These are phyloP conservation scores for Delitschia confertaspora DNA, from an alignment of 495 filamentous ascomycete genomes.

Conservation along the genomic window DNA sequence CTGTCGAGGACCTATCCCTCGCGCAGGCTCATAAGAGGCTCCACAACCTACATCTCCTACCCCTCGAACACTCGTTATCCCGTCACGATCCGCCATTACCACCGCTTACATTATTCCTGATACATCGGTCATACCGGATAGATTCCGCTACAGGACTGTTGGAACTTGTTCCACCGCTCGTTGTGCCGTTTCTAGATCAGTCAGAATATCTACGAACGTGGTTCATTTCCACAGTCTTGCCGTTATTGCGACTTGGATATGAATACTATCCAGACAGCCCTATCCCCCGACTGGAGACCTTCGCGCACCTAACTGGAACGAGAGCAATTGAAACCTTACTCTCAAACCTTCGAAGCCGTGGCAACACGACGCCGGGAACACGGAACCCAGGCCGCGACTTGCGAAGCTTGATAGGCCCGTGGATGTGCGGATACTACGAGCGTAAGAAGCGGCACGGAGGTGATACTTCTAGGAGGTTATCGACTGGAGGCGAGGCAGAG, in stretches of 20 bases:
- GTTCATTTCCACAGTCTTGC: constrained; percentile 70
- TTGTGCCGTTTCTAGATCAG: constrained; percentile 65
- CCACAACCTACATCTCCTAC: constrained; percentile 58
- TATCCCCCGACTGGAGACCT: constrained; percentile 47
- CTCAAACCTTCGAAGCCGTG: constrained; percentile 44
- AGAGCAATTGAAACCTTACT: constrained; percentile 61
- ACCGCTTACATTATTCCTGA: constrained; percentile 57
- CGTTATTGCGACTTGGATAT: constrained; percentile 69
- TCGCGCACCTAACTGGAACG: constrained; percentile 54
- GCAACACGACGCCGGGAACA: constrained; percentile 26
- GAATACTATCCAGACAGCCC: constrained; percentile 66
- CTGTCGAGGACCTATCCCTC: constrained; percentile 54
- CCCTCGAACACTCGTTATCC: constrained; percentile 39
- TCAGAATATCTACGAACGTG: constrained; percentile 59
- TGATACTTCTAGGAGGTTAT: constrained; percentile 5
- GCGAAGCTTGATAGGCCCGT: constrained; percentile 67
- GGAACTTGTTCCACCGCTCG: constrained; percentile 58
- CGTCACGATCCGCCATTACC: constrained; percentile 43
- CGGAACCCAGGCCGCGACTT: constrained; percentile 52
- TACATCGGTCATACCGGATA: constrained; percentile 65
- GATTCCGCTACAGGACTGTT: constrained; percentile 73
- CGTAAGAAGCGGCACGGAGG: constrained; percentile 51
- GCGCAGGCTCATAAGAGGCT: constrained; percentile 59
- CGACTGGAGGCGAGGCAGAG: constrained; percentile 2
- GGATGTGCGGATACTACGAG: constrained; percentile 63